Base-by-base conservation (phyloP, 768 basidiomycete genomes). In the Brasilioporus rufonigricans region DNA sequence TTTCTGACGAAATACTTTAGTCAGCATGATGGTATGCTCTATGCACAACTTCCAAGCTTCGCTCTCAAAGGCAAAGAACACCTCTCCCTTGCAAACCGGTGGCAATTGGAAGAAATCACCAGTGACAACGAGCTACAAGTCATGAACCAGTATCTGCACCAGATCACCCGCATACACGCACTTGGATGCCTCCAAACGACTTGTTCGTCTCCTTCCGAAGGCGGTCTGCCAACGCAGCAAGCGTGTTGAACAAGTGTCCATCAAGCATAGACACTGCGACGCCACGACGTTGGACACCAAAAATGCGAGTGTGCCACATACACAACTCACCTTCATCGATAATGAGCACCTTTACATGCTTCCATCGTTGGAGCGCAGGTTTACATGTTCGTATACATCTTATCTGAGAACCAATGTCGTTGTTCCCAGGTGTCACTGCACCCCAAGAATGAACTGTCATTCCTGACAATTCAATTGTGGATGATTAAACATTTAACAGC, bases 1-100 rank as follows among this genome's bases (percentile, higher is more conserved):
- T 49, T 84, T 89, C 65, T 91, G 89, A 26, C 89, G 71, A 69
- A 87, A 91, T 5, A 91, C 89, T 60, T 87, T 82, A 5, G 77
- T 84, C 3, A 92, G 75, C 48, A 80, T 85, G 53, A 89, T 77
- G 1, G 82, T 87, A 47, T 76, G 71, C 46, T 82, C 76, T 45
- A 85, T 73, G 59, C 82, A 81, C 7, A 72, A 43, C 9, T 58
- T 62, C 70, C 68, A 71, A 26, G 62, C 73, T 23, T 77, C 71
- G 18, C 84, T 82, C 61, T 89, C 84, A 63, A 89, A 89, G 0
- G 82, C 83, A 58, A 89, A 89, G 58, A 80, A 80, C 1, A 79
- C 76, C 8, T 70, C 57, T 27, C 59, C 62, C 50, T 80, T 80
- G 33, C 71, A 71, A 11, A 83, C 76, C 0, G 82, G 82, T 2